Conservation (phyloP, 1,284 basidiomycete genomes). For the Ceraceosorus guamensis region DNA sequence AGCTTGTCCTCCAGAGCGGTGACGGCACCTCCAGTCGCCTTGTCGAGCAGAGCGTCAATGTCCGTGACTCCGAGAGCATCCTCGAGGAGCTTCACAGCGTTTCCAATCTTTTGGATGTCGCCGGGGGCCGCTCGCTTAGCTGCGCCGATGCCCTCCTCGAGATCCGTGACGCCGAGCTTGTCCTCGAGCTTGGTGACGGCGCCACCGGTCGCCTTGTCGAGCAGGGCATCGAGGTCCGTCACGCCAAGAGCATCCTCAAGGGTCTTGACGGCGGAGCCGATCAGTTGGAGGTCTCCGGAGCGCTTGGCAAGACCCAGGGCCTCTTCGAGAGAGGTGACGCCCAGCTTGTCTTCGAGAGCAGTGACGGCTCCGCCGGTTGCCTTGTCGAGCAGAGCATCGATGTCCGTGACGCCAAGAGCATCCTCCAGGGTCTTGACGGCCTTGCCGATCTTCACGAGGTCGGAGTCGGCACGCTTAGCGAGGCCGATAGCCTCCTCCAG, state of each 20-base stretch:
- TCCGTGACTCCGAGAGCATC: constrained; percentile 7
- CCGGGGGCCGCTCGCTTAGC: background rate
- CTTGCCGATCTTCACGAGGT: constrained; percentile 1
- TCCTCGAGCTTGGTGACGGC: constrained; percentile 9
- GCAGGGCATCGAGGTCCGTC: constrained; percentile 7
- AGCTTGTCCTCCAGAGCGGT: constrained; percentile 9
- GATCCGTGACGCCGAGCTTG: constrained; percentile 7
- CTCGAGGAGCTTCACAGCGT: constrained; percentile 3
- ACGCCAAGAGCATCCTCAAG: constrained; percentile 12
- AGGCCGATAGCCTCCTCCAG: constrained; percentile 1
- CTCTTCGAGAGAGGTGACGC: constrained; percentile 10
- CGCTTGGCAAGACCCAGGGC: constrained; percentile 6
- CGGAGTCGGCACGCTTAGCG: background rate
- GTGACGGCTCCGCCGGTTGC: constrained; percentile 10
- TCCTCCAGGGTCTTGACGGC: constrained; percentile 4
- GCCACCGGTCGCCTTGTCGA: constrained; percentile 9
- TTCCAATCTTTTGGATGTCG: constrained; percentile 1
- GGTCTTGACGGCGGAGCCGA: constrained; percentile 6
- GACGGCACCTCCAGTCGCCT: constrained; percentile 8
- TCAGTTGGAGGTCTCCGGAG: no score
- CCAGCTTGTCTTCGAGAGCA: constrained; percentile 9
- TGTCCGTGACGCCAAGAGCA: constrained; percentile 6
- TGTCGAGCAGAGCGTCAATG: constrained; percentile 6
- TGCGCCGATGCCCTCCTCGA: constrained; percentile 1
- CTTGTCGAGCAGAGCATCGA: constrained; percentile 6